A percentile compares a stretch with the other conserved stretches of the same genome.
phyloP scores from a whole-genome alignment of 768 basidiomycete genomes.

The Boletus patriciae region DNA sequence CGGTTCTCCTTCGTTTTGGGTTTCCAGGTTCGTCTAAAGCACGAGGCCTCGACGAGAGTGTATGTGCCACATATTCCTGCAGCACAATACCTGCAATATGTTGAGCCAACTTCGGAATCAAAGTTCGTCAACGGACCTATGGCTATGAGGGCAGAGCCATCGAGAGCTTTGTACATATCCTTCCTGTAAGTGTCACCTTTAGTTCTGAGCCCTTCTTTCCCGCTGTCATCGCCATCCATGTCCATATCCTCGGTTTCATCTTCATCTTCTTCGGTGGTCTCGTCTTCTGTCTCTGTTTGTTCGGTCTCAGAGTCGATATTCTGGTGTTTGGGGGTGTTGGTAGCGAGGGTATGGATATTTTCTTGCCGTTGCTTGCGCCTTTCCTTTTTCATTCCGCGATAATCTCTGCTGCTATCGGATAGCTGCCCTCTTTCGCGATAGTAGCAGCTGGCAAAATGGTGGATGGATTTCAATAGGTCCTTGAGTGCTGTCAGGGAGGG shows the following conservation, averaged over 20 bases:
- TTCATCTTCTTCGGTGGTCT: conserved; percentile 16
- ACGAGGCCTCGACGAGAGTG: conserved; percentile 9
- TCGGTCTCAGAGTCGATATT: conserved; percentile 10
- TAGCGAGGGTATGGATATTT: conserved; percentile 26
- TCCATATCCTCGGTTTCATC: conserved; percentile 10
- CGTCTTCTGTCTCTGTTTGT: conserved; percentile 15
- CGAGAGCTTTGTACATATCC: conserved; percentile 76
- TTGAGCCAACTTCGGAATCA: not conserved
- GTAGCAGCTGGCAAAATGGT: conserved; percentile 52
- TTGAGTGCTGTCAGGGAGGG: conserved; percentile 30
- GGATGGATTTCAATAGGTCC: conserved; percentile 54
- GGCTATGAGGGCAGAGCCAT: conserved; percentile 72
- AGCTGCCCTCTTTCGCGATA: conserved; percentile 65
- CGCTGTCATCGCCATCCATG: conserved; percentile 7
- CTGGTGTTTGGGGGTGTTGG: not conserved
- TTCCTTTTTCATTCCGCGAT: conserved; percentile 44
- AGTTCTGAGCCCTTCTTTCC: not conserved
- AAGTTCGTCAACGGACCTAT: conserved; percentile 48
- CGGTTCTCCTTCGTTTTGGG: conserved; percentile 12
- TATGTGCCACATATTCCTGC: conserved; percentile 58
- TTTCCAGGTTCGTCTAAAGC: not conserved
- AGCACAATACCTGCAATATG: conserved; percentile 58
- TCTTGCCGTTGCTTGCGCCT: conserved; percentile 16
- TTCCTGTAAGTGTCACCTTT: conserved; percentile 17
- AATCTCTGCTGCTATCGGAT: conserved; percentile 47